Evolutionary conservation across 495 filamentous ascomycete genomes (phyloP).

Genomic region (Aspergillus campestris): DNA sequence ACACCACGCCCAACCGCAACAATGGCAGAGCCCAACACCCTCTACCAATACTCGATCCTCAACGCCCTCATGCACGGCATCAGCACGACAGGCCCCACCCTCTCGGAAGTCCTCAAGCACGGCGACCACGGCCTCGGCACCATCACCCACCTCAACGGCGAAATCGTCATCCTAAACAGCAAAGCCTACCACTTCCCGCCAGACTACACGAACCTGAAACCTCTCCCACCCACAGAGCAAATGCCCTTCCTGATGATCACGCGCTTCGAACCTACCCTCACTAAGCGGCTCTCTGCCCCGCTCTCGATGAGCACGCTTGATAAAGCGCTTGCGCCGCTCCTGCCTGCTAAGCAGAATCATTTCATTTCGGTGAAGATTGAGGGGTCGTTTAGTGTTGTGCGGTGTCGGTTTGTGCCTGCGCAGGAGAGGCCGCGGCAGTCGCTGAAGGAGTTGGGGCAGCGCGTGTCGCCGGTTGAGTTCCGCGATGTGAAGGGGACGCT

Average conservation of each 20-base stretch:
- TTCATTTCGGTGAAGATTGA: constrained; percentile 9
- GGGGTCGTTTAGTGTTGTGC: background rate
- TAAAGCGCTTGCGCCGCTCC: constrained; percentile 4
- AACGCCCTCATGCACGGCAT: constrained; percentile 46
- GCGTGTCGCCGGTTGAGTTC: constrained; percentile 31
- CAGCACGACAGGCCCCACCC: constrained; percentile 27
- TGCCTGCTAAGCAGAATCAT: constrained; percentile 7
- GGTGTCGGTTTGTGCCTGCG: constrained; percentile 2
- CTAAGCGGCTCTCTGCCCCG: background rate
- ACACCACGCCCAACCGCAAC: no score
- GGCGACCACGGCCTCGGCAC: constrained; percentile 47
- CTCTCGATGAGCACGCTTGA: background rate
- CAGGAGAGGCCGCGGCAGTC: constrained; percentile 21
- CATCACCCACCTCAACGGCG: constrained; percentile 40
- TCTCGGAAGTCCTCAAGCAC: constrained; percentile 27
- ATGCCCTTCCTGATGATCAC: no score
- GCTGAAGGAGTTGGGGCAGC: constrained; percentile 30
- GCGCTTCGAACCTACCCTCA: background rate
- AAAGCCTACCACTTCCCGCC: constrained; percentile 30
- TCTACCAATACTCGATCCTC: constrained; percentile 44
- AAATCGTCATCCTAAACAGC: constrained; percentile 43
- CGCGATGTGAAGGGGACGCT: constrained; percentile 29
- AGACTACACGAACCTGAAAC: background rate
- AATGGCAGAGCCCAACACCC: constrained; percentile 18
- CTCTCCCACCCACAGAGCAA: no score